Evolutionary conservation across 2,329 filamentous ascomycete genomes (phyloP).

Genomic region (Venturia oleaginea): DNA sequence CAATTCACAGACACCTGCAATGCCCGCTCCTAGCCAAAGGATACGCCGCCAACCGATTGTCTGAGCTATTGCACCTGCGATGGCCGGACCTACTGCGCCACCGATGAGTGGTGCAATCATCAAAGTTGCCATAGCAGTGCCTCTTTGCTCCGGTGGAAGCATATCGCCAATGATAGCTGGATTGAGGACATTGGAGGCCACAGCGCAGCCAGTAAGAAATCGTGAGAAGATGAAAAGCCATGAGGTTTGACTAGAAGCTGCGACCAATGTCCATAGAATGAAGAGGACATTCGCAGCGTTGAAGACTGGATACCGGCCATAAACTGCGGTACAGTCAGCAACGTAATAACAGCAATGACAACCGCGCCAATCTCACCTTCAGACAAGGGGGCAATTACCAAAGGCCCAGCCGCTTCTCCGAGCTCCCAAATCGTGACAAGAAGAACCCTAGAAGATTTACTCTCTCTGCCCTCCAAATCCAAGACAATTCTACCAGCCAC

Average conservation of each 20-base stretch:
- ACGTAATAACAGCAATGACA: neutral
- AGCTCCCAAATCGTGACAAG: conserved; percentile 42
- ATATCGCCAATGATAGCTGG: conserved; percentile 57
- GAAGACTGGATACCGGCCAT: conserved; percentile 31
- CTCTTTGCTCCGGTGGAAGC: conserved; percentile 48
- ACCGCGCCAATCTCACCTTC: conserved; percentile 20
- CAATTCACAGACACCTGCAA: conserved; percentile 43
- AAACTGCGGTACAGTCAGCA: conserved; percentile 18
- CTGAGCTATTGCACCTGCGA: conserved; percentile 47
- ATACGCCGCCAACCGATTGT: conserved; percentile 46
- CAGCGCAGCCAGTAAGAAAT: conserved; percentile 36
- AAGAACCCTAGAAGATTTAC: conserved; percentile 22
- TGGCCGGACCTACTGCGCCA: conserved; percentile 48
- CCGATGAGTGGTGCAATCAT: conserved; percentile 50
- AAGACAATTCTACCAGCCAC: conserved; percentile 25
- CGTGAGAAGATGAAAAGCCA: conserved; percentile 33
- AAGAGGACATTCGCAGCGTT: conserved; percentile 36
- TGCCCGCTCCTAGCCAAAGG: conserved; percentile 40
- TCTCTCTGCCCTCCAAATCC: conserved; percentile 23
- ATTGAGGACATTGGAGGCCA: conserved; percentile 47
- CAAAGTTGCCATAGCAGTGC: conserved; percentile 49
- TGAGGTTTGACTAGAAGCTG: conserved; percentile 30
- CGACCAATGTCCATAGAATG: conserved; percentile 33
- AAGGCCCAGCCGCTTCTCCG: conserved; percentile 38
- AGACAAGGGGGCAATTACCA: conserved; percentile 37